Evolutionary conservation across 768 basidiomycete species (phyloP).

Genomic region (Pleurotus eryngii): DNA sequence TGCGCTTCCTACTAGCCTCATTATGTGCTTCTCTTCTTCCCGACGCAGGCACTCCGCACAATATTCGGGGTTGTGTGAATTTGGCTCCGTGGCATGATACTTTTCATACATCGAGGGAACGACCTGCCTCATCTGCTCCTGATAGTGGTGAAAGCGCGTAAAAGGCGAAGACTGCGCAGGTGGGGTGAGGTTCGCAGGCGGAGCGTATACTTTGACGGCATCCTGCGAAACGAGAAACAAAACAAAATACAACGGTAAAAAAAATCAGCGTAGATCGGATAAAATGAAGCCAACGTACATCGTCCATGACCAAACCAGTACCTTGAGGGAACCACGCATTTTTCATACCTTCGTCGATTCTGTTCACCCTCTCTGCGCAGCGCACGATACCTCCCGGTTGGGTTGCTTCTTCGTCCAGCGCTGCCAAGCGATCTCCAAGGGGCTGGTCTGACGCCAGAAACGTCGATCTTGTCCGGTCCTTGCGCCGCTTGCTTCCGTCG

Average conservation of each 20-base stretch:
- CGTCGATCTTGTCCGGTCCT: too few relatives aligned
- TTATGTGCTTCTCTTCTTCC: conserved; percentile 13
- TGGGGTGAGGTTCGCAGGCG: neutral
- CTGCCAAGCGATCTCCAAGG: neutral
- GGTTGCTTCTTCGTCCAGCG: conserved; percentile 26
- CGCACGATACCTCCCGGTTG: neutral
- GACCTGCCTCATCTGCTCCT: neutral
- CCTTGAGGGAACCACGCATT: conserved; percentile 39
- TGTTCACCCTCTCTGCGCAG: neutral
- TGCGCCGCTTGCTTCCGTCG: neutral
- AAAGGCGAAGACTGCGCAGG: neutral
- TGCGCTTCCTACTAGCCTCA: conserved; percentile 9
- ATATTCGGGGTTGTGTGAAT: neutral
- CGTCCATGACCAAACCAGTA: conserved; percentile 12
- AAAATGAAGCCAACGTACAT: neutral
- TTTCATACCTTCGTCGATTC: conserved; percentile 30
- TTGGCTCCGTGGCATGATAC: conserved; percentile 11
- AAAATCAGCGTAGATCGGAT: neutral
- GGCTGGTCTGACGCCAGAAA: neutral
- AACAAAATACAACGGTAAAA: conserved; percentile 6
- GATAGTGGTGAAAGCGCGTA: too few relatives aligned
- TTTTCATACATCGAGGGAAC: neutral
- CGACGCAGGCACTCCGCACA: neutral
- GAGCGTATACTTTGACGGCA: neutral
- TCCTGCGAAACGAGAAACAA: neutral